Evolutionary conservation across 345 rosid species (phyloP), one percentile per base, ranked within the genome.

Genomic region (Diplotaxis tenuifolia): DNA sequence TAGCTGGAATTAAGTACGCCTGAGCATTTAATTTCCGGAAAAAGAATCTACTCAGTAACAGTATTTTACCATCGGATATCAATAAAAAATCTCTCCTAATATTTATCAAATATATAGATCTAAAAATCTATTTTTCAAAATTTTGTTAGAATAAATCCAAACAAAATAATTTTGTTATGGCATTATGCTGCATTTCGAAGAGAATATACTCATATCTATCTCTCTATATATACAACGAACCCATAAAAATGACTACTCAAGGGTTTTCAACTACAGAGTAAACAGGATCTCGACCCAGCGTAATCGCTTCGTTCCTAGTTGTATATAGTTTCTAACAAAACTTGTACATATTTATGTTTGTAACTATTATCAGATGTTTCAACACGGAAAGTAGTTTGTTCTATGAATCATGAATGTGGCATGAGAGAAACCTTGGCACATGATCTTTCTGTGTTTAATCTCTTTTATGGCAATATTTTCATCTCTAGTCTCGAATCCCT

Each of bases 381-480:
- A 68, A 50, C 28, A 75, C 79, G 79, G 7, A 38, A 75, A 68
- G 63, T 19, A 25, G 23, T 75, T 68, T 20, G 20, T 75, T 21
- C 7, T 5, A 5, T 67, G n/a, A 45, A 68, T 61, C 79, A 75
- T 62, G 74, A 61, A 61, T 68, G 15, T 52, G 2, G 74, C 74
- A 68, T 75, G 74, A 19, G 23, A 25, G 7, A 69, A 62, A 45
- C 50, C 50, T 14, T 45, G 50, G 18, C 50, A 45, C 75, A 69
- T 70, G 75, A 55, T 63, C 31, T 70, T 76, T 70, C 9, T 69
- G 70, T 69, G 78, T 66, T 50, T 4, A 0, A 38, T 20, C 0
- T 53, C 34, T 16, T 75, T 68, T 27, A 62, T 61, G n/a, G 40
- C 15, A 57, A 21, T 31, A 28, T 63, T 45, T 25, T 52, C 62